phyloP scores from a whole-genome alignment of 257 asterid species.

The Solanum paucissectum region DNA sequence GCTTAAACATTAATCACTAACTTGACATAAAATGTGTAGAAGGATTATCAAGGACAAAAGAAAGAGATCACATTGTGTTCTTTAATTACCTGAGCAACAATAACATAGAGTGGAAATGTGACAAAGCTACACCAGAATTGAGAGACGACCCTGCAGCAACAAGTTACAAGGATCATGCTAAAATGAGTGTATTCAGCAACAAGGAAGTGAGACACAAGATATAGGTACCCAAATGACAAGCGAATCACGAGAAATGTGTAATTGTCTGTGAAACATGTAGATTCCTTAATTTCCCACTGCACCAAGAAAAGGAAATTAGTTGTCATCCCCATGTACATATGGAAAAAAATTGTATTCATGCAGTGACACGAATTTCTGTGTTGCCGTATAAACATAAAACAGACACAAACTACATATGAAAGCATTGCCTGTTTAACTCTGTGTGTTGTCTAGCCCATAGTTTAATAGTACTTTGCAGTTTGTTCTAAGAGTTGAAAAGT shows the following conservation, averaged over 20 bases:
- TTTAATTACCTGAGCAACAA: slow-evolving; percentile 52
- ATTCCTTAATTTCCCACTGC: slow-evolving; percentile 71
- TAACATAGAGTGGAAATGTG: slow-evolving; percentile 89
- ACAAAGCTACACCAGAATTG: slow-evolving; percentile 98
- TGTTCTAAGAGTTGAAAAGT: neutral
- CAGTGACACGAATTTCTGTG: neutral
- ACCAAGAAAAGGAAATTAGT: neutral
- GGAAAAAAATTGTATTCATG: neutral
- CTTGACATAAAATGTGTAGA: neutral
- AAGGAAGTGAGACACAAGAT: neutral
- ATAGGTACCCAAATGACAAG: slow-evolving; percentile 56
- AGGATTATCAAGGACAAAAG: neutral
- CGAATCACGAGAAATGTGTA: slow-evolving; percentile 48
- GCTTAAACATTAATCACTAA: neutral
- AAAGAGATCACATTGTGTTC: neutral
- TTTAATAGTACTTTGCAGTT: neutral
- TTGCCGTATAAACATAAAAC: neutral
- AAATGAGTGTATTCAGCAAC: neutral
- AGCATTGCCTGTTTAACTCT: neutral
- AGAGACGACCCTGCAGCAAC: slow-evolving; percentile 52
- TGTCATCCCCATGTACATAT: neutral
- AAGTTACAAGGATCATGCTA: neutral
- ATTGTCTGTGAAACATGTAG: slow-evolving; percentile 52
- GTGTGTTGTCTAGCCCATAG: neutral
- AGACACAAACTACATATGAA: neutral